Base-by-base conservation (phyloP, 228 moss, liverwort and hornwort genomes). In the Sphagnum fallax region DNA sequence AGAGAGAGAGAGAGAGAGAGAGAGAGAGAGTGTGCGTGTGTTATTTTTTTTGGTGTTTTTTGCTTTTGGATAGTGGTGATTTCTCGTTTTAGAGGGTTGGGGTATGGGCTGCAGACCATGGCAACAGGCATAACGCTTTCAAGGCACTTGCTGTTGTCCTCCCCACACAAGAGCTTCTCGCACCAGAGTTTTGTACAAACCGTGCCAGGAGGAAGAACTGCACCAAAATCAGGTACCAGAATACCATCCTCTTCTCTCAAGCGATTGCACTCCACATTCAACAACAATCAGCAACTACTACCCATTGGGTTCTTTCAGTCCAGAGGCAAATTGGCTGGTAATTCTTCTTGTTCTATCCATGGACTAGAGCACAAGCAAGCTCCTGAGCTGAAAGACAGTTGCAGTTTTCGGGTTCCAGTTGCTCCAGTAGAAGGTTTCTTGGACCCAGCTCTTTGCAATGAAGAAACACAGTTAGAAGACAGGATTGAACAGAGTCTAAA, bases 41-140 rank as follows among this genome's bases (percentile, higher is more conserved):
- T 32, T 1, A 1, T 32, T 32, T 32, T 32, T 32, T 32, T 32
- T 32, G 2, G 32, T 32, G 32, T 32, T 32, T 32, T 32, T 32
- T 2, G 32, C 32, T 32, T 32, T 32, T 32, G 32, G 32, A 2
- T 32, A 32, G 32, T 32, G 59, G 59, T 11, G 59, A 11, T 60
- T 15, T 11, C 12, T 60, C 59, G 59, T n/a, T 53, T 62, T 47
- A 16, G 12, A 50, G 58, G 58, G 71, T 10, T 50, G 52, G 70
- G 68, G 61, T 70, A 72, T 76, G 80, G 76, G 80, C 79, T 61
- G 50, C 51, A 72, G 75, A 72, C 75, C 73, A 72, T 80, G 80
- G 80, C 79, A 62, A 60, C 72, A 68, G 79, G 65, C 68, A 70
- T 61, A 66, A 68, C 57, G 16, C 67, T 62, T 15, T 67, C 62